Percentiles rank a stretch among this genome's conserved stretches.
Conservation (phyloP, 2,329 filamentous ascomycete genomes). For the Trichophyton simii region DNA sequence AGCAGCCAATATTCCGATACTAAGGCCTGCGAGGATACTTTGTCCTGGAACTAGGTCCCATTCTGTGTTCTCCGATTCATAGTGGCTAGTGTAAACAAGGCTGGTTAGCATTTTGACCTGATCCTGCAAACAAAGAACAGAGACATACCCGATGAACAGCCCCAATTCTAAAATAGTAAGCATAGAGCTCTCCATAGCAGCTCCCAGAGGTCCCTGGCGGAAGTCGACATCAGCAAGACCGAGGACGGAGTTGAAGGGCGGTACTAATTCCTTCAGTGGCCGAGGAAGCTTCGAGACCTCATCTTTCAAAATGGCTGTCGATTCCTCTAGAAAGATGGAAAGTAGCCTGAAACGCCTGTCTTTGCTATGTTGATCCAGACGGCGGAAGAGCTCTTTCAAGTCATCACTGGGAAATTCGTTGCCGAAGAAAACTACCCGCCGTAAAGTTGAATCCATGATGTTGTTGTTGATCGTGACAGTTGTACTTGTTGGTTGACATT, state of each 20-base stretch:
- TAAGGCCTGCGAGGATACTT: conserved; percentile 30
- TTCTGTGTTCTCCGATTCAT: background rate
- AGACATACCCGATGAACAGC: conserved; percentile 34
- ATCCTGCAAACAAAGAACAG: background rate
- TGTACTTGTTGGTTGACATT: background rate
- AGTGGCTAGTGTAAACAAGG: background rate
- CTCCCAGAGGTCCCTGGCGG: conserved; percentile 34
- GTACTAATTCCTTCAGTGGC: conserved; percentile 8
- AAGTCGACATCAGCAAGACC: conserved; percentile 12
- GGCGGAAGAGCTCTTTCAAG: conserved; percentile 29
- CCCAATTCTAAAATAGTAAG: conserved; percentile 32
- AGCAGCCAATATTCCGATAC: conserved; percentile 35
- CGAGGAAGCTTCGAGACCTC: conserved; percentile 18
- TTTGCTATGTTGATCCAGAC: conserved; percentile 32
- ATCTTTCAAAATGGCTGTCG: conserved; percentile 30
- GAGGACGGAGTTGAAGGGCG: conserved; percentile 16
- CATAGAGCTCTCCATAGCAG: conserved; percentile 36
- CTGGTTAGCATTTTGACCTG: background rate
- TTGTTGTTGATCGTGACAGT: background rate
- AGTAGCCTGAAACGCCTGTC: conserved; percentile 25
- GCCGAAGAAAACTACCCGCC: conserved; percentile 30
- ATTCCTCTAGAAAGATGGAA: conserved; percentile 31
- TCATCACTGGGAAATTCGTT: conserved; percentile 40
- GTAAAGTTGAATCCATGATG: background rate
- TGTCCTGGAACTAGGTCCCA: conserved; percentile 3